Percentiles rank a stretch among this genome's conserved stretches.
phyloP scores from a whole-genome alignment of 2,329 filamentous ascomycete species.

The Cadophora gregata region DNA sequence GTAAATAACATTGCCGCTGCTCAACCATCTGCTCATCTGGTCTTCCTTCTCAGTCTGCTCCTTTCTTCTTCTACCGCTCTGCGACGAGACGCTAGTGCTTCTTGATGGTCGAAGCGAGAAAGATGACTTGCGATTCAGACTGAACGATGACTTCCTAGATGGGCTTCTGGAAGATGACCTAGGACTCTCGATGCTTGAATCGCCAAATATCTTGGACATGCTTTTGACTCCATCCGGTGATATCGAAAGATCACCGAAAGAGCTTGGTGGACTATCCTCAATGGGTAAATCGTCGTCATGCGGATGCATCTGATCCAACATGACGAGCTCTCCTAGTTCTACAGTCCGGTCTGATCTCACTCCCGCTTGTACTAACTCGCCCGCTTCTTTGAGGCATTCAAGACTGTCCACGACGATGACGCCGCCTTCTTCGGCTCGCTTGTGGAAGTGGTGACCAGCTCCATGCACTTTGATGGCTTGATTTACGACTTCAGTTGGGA shows the following conservation, averaged over 20 bases:
- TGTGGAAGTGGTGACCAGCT: conserved; percentile 67
- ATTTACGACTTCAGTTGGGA: conserved; percentile 77
- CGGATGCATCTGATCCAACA: conserved; percentile 52
- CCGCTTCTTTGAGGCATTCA: conserved; percentile 80
- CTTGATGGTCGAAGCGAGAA: conserved; percentile 24
- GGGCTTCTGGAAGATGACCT: conserved; percentile 19
- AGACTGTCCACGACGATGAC: conserved; percentile 78
- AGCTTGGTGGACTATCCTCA: conserved; percentile 25
- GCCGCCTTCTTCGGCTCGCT: conserved; percentile 66
- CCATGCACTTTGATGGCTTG: conserved; percentile 64
- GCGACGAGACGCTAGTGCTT: conserved; percentile 24
- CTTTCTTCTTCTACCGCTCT: conserved; percentile 33
- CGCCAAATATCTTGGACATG: conserved; percentile 26
- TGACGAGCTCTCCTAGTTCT: conserved; percentile 82
- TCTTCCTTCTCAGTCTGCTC: conserved; percentile 50
- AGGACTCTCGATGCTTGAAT: conserved; percentile 18
- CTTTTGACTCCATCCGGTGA: conserved; percentile 24
- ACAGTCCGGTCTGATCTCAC: conserved; percentile 78
- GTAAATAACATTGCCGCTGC: conserved; percentile 69
- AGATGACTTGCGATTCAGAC: conserved; percentile 28
- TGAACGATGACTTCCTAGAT: conserved; percentile 36
- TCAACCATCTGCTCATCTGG: conserved; percentile 60
- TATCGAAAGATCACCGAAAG: conserved; percentile 7
- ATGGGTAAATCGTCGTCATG: conserved; percentile 29
- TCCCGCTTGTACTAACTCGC: conserved; percentile 82